A percentile compares a stretch with the other conserved stretches of the same genome.
These are phyloP conservation scores for Cryptococcus floricola DNA, from an alignment of 1,284 basidiomycete species.

Conservation along the genomic window DNA sequence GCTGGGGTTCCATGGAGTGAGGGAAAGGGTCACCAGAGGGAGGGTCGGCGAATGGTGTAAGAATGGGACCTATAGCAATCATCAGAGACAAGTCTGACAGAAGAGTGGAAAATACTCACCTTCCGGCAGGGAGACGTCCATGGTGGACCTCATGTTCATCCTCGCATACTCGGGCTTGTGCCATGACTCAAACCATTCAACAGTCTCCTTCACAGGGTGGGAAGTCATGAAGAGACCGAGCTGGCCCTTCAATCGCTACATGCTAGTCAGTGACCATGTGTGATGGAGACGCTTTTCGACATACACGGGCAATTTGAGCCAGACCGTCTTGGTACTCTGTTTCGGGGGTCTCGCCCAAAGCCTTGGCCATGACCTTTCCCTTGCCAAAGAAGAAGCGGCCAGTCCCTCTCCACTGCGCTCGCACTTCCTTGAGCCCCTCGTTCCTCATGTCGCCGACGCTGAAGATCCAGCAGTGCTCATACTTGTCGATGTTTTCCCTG, in stretches of 20 bases:
- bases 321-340: constrained; percentile 81
- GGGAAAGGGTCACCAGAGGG: constrained; percentile 76
- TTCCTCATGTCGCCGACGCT: constrained; percentile 93
- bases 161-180: constrained; percentile 87
- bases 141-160: constrained; percentile 72
- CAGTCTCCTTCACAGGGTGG: constrained; percentile 77
- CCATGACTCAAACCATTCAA: constrained; percentile 93
- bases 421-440: constrained; percentile 86
- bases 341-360: constrained; percentile 81
- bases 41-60: constrained; percentile 57
- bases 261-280: not conserved
- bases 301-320: constrained; percentile 71
- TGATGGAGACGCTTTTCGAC: constrained; percentile 29
- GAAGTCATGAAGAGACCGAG: constrained; percentile 91
- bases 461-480: constrained; percentile 93
- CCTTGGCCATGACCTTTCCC: constrained; percentile 91
- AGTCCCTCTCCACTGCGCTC: constrained; percentile 88
- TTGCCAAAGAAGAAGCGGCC: constrained; percentile 91
- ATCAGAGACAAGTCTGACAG: not conserved
- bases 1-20: constrained; percentile 93
- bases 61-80: constrained; percentile 47
- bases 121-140: constrained; percentile 70
- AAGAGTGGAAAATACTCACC: constrained; percentile 38
- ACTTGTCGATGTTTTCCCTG: constrained; percentile 62
- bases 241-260: constrained; percentile 84